Base-by-base conservation (phyloP, 345 rosid genomes). In the Hibiscus mutabilis region DNA sequence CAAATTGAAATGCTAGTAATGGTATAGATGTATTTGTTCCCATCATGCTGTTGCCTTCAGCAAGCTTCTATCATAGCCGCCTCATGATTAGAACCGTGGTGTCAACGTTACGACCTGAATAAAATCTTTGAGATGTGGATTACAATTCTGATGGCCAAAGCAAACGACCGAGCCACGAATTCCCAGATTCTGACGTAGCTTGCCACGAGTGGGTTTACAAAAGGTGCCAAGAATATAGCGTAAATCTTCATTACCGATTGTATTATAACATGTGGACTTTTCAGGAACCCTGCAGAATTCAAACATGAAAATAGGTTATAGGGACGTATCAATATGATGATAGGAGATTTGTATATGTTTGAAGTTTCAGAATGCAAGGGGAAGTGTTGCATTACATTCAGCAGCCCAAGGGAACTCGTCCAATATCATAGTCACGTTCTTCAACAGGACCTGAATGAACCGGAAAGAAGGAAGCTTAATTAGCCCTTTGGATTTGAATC, bases 391-490 rank as follows among this genome's bases (percentile, higher is more conserved):
- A 14, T 35, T 83, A 89, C 91, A 86, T 64, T 86, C 93, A 29
- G 93, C 84, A 2, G 79, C 81, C 13, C 1, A 6, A 7, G 96
- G 97, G 81, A 81, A 87, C 53, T 87, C 89, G 12, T 89, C 97
- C 13, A 86, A 88, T 33, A 91, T 64, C 27, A 80, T 68, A 0
- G 87, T 84, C 68, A 85, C 77, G 62, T 78, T 84, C 80, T 82
- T 85, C 72, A 91, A 71, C 55, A 91, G 66, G 4, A 60, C 78
- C 96, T 91, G 84, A 44, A 73, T 57, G 11, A 29, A 60, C 7
- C n/a, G 12, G 10, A 33, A 21, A 6, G 11, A 62, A 70, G 10
- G 49, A 8, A 69, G 56, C 57, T 21, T 53, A 70, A 67, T 25
- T 25, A 24, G 68, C 16, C 37, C 15, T 24, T 47, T 35, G 25